Percentiles rank a stretch among this genome's conserved stretches.
phyloP scores from a whole-genome alignment of 2,329 filamentous ascomycete species.

The Aurifilum marmelostoma region DNA sequence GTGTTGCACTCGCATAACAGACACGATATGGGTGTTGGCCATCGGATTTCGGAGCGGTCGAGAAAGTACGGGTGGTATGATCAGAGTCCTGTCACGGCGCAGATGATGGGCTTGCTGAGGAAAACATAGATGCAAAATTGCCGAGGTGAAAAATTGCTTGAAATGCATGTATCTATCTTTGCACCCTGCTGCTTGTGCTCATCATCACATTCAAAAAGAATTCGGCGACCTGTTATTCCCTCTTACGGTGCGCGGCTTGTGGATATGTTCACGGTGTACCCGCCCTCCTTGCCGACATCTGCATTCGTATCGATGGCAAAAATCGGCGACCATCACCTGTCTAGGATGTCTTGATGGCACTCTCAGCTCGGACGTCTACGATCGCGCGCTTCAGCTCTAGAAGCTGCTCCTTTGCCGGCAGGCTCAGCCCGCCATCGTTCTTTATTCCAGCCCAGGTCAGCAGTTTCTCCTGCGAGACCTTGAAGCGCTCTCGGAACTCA shows the following conservation, averaged over 20 bases:
- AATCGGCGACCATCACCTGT: background rate
- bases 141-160: too few relatives aligned
- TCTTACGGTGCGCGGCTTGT: background rate
- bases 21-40: background rate
- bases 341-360: too few relatives aligned
- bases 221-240: background rate
- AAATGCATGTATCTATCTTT: background rate
- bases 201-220: background rate
- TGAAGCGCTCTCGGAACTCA: slow-evolving; percentile 33
- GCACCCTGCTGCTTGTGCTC: background rate
- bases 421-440: slow-evolving; percentile 15
- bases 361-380: background rate
- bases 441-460: slow-evolving; percentile 35
- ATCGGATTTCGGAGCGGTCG: slow-evolving; percentile 2
- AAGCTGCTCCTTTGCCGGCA: slow-evolving; percentile 10
- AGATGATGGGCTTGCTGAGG: background rate
- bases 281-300: background rate
- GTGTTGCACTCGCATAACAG: background rate
- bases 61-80: slow-evolving; percentile 19
- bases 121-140: background rate
- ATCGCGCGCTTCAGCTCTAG: slow-evolving; percentile 15
- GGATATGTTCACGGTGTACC: background rate
- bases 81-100: too few relatives aligned
- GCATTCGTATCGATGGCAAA: background rate
- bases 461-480: slow-evolving; percentile 33